These are phyloP conservation scores for Trichoderma semiorbis DNA, from an alignment of 2,329 filamentous ascomycete genomes.

Conservation along the genomic window DNA sequence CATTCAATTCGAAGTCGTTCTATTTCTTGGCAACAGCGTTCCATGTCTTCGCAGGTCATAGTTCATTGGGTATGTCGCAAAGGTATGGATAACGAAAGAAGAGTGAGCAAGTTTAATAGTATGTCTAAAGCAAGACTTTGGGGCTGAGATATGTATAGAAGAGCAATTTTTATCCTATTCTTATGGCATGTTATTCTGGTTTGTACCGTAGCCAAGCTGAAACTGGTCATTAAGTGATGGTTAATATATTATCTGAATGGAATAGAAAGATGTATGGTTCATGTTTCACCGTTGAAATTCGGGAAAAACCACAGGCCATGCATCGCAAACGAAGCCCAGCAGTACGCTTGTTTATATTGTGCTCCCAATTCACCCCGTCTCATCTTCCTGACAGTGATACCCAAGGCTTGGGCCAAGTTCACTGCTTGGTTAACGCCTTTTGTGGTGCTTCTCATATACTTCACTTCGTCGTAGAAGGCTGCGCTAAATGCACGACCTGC, in stretches of 20 bases:
- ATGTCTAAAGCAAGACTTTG: too few species aligned
- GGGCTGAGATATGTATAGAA: too few species aligned
- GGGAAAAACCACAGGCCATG: not conserved
- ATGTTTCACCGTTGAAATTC: not conserved
- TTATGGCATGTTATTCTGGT: rapidly evolving
- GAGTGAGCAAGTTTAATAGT: too few species aligned
- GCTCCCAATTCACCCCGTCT: not conserved
- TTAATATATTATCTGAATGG: not conserved
- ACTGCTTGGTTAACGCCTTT: not conserved
- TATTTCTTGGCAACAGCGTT: not conserved
- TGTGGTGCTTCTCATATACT: not conserved
- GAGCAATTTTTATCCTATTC: too few species aligned
- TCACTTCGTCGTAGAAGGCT: not conserved
- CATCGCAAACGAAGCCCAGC: not conserved
- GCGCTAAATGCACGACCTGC: not conserved
- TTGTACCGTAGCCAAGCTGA: too few species aligned
- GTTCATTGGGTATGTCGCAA: too few species aligned
- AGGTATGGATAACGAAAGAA: too few species aligned
- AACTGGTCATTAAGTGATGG: too few species aligned
- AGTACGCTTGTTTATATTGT: not conserved
- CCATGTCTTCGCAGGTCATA: too few species aligned
- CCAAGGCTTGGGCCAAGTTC: not conserved
- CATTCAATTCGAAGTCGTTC: not conserved
- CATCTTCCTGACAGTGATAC: not conserved
- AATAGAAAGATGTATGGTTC: not conserved